Conservation (phyloP, 2,329 filamentous ascomycete genomes). For the Aspergillus ochraceoroseus region DNA sequence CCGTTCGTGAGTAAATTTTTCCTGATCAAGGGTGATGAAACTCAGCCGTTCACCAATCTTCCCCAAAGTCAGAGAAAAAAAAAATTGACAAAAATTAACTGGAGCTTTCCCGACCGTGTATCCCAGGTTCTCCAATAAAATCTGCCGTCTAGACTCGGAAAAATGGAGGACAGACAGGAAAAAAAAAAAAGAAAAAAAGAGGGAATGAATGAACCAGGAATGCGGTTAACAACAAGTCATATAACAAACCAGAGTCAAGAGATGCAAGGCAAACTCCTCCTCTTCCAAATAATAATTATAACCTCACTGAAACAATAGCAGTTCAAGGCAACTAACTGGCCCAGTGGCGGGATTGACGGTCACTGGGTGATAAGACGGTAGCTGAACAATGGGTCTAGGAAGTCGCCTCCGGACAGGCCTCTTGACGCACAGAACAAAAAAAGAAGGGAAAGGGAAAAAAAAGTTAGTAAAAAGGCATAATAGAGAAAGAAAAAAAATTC, state of each 20-base stretch:
- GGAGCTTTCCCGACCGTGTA: conserved; percentile 14
- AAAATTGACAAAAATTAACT: conserved; percentile 8
- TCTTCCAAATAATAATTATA: conserved; percentile 8
- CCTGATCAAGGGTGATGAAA: conserved; percentile 1
- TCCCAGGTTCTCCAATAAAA: conserved; percentile 11
- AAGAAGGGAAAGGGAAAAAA: too few species aligned
- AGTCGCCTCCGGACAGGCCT: conserved; percentile 20
- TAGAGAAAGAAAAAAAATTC: conserved; percentile 10
- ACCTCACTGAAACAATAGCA: conserved; percentile 7
- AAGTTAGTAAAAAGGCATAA: conserved; percentile 14
- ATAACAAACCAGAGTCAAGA: conserved; percentile 9
- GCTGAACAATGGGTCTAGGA: conserved; percentile 27
- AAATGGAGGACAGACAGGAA: conserved; percentile 5
- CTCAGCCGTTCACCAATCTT: conserved; percentile 1
- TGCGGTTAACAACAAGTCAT: conserved; percentile 8
- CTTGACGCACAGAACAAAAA: conserved; percentile 20
- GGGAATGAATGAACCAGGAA: conserved; percentile 2
- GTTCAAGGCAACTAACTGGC: too few species aligned
- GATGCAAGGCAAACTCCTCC: too few species aligned
- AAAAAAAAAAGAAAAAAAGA: not conserved
- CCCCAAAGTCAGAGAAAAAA: conserved; percentile 4
- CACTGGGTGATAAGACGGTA: conserved; percentile 23
- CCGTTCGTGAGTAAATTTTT: conserved; percentile 1
- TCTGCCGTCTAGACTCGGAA: conserved; percentile 1
- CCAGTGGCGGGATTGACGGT: conserved; percentile 21